phyloP scores from a whole-genome alignment of 2,329 filamentous ascomycete species.

The Nothophoma quercina region DNA sequence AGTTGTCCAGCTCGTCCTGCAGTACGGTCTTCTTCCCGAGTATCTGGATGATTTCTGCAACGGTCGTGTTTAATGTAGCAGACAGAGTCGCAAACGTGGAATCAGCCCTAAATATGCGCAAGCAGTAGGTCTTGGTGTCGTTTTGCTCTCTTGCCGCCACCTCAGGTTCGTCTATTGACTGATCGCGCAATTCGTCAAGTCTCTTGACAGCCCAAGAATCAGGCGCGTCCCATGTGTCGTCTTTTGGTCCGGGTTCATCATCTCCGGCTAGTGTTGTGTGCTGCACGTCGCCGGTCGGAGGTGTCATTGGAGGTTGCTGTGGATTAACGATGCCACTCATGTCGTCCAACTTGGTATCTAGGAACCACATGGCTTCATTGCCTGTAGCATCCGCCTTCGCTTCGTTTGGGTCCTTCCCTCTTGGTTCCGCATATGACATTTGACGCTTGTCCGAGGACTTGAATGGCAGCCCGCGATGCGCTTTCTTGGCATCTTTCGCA shows the following conservation, averaged over 20 bases:
- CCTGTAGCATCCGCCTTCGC: slow-evolving; percentile 53
- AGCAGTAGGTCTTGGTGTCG: slow-evolving; percentile 81
- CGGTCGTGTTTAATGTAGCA: slow-evolving; percentile 81
- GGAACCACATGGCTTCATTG: slow-evolving; percentile 71
- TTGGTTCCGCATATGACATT: slow-evolving; percentile 31
- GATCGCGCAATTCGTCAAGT: slow-evolving; percentile 64
- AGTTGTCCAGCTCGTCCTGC: slow-evolving; percentile 89
- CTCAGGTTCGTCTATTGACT: slow-evolving; percentile 73
- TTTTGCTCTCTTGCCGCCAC: slow-evolving; percentile 75
- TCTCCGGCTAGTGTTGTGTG: slow-evolving; percentile 51
- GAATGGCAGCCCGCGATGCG: slow-evolving; percentile 61
- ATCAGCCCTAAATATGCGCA: slow-evolving; percentile 93
- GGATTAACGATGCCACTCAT: slow-evolving; percentile 87
- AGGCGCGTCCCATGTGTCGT: slow-evolving; percentile 79
- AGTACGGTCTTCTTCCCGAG: slow-evolving; percentile 94
- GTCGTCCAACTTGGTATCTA: slow-evolving; percentile 87
- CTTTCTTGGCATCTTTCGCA: slow-evolving; percentile 36
- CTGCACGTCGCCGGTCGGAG: slow-evolving; percentile 61
- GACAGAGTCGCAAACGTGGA: slow-evolving; percentile 94
- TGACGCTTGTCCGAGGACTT: slow-evolving; percentile 48
- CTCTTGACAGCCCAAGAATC: slow-evolving; percentile 95
- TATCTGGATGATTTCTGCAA: slow-evolving; percentile 85
- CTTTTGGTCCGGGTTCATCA: slow-evolving; percentile 38
- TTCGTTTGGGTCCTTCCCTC: slow-evolving; percentile 55
- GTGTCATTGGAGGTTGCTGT: slow-evolving; percentile 71